Percentiles rank a stretch among this genome's conserved stretches.
These are phyloP conservation scores for Rhinocladiella mackenziei DNA, from an alignment of 2,329 filamentous ascomycete species.

Conservation along the genomic window DNA sequence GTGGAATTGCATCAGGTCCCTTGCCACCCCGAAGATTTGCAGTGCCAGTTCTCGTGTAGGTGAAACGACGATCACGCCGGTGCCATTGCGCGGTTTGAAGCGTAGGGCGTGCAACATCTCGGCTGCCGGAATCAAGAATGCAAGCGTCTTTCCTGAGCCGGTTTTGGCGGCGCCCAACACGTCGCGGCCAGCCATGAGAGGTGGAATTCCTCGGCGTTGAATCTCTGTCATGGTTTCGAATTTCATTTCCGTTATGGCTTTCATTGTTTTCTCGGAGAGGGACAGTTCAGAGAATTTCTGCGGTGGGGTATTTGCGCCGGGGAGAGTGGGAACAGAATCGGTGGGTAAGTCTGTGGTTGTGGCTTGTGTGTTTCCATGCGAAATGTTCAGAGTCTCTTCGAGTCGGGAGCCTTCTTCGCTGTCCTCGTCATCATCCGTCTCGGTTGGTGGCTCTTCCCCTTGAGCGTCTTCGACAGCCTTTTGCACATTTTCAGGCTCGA, in stretches of 20 bases:
- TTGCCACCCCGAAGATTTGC: conserved; percentile 92
- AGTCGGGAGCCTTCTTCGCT: conserved; percentile 31
- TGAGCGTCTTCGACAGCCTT: conserved; percentile 35
- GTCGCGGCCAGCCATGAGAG: conserved; percentile 81
- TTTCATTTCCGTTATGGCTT: conserved; percentile 84
- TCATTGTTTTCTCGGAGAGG: conserved; percentile 81
- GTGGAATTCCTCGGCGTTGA: conserved; percentile 80
- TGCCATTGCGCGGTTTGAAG: conserved; percentile 93
- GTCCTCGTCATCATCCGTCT: conserved; percentile 34
- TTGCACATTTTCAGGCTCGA: conserved; percentile 39
- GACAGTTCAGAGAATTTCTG: conserved; percentile 76
- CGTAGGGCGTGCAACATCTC: conserved; percentile 86
- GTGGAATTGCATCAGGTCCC: conserved; percentile 88
- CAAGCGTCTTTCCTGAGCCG: conserved; percentile 89
- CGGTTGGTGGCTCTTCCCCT: conserved; percentile 31
- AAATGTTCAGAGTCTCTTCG: conserved; percentile 33
- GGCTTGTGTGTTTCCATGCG: conserved; percentile 17
- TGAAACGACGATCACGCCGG: conserved; percentile 86
- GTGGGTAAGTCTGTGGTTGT: conserved; percentile 50
- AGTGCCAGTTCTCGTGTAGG: conserved; percentile 90
- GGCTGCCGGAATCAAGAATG: conserved; percentile 89
- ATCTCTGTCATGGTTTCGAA: conserved; percentile 96
- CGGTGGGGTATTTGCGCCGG: conserved; percentile 58
- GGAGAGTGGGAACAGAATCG: conserved; percentile 50
- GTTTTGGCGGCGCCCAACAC: conserved; percentile 95